Percentiles rank a stretch among this genome's conserved stretches.
These are phyloP conservation scores for Solanum chilense DNA, from an alignment of 257 asterid genomes.

Conservation along the genomic window DNA sequence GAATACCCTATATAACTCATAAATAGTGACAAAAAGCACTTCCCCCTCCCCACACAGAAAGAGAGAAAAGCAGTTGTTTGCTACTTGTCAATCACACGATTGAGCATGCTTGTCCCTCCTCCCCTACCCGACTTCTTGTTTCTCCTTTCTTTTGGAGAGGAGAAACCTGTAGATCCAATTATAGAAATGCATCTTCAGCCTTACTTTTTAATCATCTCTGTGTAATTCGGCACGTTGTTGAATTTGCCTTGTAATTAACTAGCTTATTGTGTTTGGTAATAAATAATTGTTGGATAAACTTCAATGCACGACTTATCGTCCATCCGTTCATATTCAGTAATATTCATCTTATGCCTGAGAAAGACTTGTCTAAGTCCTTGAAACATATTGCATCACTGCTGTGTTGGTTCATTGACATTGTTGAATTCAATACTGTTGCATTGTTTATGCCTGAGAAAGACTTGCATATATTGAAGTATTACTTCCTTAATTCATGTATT, in stretches of 20 bases:
- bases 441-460: background rate
- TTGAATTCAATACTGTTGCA: background rate
- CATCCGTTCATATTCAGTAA: background rate
- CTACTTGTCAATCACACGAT: background rate
- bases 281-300: background rate
- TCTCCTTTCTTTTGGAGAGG: background rate
- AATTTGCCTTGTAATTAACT: background rate
- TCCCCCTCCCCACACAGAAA: background rate
- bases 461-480: background rate
- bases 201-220: background rate
- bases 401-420: background rate
- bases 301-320: background rate
- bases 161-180: background rate
- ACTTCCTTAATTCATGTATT: background rate
- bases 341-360: background rate
- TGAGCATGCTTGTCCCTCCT: background rate
- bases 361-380: background rate
- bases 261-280: background rate
- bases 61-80: background rate
- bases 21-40: background rate
- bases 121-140: background rate
- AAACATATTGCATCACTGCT: background rate
- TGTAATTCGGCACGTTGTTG: background rate
- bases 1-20: background rate
- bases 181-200: background rate